Percentiles rank a stretch among this genome's conserved stretches.
phyloP scores from a whole-genome alignment of 202 grass and related monocot genomes.

The Setaria italica region DNA sequence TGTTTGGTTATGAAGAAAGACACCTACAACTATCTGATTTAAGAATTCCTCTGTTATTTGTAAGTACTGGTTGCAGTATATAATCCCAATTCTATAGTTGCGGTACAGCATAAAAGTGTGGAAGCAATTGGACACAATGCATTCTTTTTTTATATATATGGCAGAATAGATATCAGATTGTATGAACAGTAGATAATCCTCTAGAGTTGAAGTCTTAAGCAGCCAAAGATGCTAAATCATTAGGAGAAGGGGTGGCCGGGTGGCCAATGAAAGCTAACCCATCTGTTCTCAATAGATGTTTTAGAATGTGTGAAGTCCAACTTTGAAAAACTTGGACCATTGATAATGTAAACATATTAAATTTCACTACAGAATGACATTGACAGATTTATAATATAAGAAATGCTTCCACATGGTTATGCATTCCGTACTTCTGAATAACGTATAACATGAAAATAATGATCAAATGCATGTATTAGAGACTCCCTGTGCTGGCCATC shows the following conservation, averaged over 20 bases:
- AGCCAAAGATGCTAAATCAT: conserved; percentile 34
- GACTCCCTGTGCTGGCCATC: background rate
- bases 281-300: background rate
- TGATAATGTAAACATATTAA: background rate
- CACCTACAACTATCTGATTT: conserved; percentile 81
- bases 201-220: conserved; percentile 26
- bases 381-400: background rate
- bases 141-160: conserved; percentile 18
- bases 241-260: background rate
- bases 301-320: background rate
- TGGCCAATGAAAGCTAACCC: conserved; percentile 21
- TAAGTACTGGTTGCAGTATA: conserved; percentile 49
- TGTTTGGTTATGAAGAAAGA: conserved; percentile 68
- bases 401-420: conserved; percentile 1
- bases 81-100: conserved; percentile 27
- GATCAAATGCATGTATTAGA: conserved; percentile 7
- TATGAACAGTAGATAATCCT: background rate
- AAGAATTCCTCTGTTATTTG: conserved; percentile 90
- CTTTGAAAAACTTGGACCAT: background rate
- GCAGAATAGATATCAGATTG: background rate
- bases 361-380: background rate
- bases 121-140: conserved; percentile 16
- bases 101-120: conserved; percentile 2
- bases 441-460: background rate
- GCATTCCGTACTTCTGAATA: conserved; percentile 27